Conservation (phyloP, 805 yeast genomes). For the Myxozyma melibiosi region DNA sequence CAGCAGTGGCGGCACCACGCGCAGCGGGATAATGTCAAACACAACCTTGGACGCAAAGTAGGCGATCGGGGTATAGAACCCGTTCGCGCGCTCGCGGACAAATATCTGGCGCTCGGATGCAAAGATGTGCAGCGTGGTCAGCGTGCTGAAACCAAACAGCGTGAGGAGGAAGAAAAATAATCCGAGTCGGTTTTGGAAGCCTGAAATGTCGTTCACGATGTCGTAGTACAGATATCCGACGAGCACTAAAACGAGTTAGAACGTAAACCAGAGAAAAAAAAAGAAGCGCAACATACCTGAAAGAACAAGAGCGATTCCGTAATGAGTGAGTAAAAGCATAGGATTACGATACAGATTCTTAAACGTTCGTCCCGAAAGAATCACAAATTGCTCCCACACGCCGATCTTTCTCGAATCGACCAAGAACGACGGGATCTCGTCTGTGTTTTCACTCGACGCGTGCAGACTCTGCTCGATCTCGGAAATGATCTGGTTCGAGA, state of each 20-base stretch:
- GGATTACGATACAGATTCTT: constrained; percentile 94
- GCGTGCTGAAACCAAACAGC: constrained; percentile 88
- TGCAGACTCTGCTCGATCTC: constrained; percentile 36
- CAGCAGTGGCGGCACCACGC: constrained; percentile 89
- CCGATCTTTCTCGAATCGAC: constrained; percentile 52
- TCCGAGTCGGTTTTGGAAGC: constrained; percentile 94
- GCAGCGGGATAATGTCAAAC: constrained; percentile 88
- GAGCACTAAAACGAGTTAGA: constrained; percentile 47
- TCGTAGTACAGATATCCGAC: constrained; percentile 85
- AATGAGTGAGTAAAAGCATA: constrained; percentile 80
- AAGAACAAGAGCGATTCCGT: constrained; percentile 70
- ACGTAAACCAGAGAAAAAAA: background rate
- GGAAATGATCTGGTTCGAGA: constrained; percentile 34
- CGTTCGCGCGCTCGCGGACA: constrained; percentile 90
- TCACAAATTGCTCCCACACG: constrained; percentile 63
- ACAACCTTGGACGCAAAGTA: constrained; percentile 82
- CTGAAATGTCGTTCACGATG: constrained; percentile 85
- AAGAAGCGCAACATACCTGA: constrained; percentile 47
- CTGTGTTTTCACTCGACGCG: constrained; percentile 14
- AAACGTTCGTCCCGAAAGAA: constrained; percentile 83
- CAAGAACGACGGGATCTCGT: constrained; percentile 19
- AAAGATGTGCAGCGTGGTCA: constrained; percentile 89
- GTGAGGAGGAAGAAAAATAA: constrained; percentile 88
- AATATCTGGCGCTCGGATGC: constrained; percentile 86
- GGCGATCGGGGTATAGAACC: constrained; percentile 85